These are phyloP conservation scores for Fusarium scirpi DNA, from an alignment of 2,329 filamentous ascomycete species.

Conservation along the genomic window DNA sequence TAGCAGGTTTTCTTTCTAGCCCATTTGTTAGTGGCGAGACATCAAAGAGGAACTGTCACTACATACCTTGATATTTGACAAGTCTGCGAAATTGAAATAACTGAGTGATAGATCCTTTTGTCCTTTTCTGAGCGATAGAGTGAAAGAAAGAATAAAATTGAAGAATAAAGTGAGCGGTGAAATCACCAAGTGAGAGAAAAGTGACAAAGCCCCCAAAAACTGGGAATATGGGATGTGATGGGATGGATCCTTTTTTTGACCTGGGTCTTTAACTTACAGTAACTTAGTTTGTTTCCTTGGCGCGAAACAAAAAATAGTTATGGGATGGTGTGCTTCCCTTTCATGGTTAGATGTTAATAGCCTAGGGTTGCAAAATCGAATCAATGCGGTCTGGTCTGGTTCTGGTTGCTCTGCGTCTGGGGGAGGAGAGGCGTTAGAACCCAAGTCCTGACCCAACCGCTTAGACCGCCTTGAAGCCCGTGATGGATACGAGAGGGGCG, in stretches of 20 bases:
- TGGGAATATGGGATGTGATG: conserved; percentile 15
- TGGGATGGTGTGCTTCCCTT: conserved; percentile 31
- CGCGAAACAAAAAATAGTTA: conserved; percentile 22
- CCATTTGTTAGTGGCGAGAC: conserved; percentile 6
- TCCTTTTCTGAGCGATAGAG: background rate
- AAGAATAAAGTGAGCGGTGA: conserved; percentile 30
- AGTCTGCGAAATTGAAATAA: background rate
- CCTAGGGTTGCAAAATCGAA: conserved; percentile 39
- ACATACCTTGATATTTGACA: conserved; percentile 8
- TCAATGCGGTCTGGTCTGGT: conserved; percentile 33
- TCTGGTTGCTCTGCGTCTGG: conserved; percentile 34
- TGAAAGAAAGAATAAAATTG: conserved; percentile 8
- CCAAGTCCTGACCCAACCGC: conserved; percentile 17
- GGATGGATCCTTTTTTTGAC: conserved; percentile 17
- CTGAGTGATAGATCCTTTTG: background rate
- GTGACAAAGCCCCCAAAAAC: conserved; percentile 14
- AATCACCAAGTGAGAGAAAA: conserved; percentile 12
- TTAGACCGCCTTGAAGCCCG: conserved; percentile 45
- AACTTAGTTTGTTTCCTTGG: conserved; percentile 38
- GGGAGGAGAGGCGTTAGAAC: conserved; percentile 29
- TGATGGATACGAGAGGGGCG: conserved; percentile 39
- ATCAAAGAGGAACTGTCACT: background rate
- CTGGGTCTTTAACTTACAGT: background rate
- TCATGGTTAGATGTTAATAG: conserved; percentile 33
- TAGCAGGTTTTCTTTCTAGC: conserved; percentile 21